These are phyloP conservation scores for Eucalyptus regnans DNA, from an alignment of 345 rosid species.

Conservation along the genomic window DNA sequence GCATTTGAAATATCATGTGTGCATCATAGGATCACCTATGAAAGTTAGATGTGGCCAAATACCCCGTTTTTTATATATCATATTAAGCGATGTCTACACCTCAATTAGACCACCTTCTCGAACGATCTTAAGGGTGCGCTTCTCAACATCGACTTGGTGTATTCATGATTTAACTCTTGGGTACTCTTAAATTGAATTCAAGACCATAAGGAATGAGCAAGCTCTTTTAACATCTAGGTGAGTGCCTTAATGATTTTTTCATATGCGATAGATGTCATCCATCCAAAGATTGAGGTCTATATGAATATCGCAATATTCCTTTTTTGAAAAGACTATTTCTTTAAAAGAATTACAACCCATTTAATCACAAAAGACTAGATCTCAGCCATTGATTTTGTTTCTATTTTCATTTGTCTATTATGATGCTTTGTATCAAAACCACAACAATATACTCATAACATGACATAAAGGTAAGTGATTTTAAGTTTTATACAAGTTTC, in stretches of 20 bases:
- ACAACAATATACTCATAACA: not conserved
- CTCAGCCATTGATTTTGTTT: not conserved
- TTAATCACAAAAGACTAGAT: not conserved
- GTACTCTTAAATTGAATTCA: not conserved
- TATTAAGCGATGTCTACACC: no score
- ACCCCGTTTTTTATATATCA: no score
- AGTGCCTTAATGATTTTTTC: not conserved
- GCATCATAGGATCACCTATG: no score
- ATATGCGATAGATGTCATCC: not conserved
- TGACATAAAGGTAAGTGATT: no score
- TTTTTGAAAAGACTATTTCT: not conserved
- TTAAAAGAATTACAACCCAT: not conserved
- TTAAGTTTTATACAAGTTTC: rapidly evolving
- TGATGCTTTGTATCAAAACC: not conserved
- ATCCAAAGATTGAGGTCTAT: not conserved
- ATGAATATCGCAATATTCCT: not conserved
- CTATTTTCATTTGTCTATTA: not conserved
- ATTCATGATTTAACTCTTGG: not conserved
- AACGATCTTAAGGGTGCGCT: rapidly evolving
- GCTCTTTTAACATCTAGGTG: not conserved
- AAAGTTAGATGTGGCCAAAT: no score
- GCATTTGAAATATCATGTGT: not conserved
- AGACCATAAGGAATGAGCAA: not conserved
- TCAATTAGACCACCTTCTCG: not conserved
- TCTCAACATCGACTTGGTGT: not conserved